Evolutionary conservation across 2,329 filamentous ascomycete species (phyloP).

Genomic region (Ilyonectria sp.): DNA sequence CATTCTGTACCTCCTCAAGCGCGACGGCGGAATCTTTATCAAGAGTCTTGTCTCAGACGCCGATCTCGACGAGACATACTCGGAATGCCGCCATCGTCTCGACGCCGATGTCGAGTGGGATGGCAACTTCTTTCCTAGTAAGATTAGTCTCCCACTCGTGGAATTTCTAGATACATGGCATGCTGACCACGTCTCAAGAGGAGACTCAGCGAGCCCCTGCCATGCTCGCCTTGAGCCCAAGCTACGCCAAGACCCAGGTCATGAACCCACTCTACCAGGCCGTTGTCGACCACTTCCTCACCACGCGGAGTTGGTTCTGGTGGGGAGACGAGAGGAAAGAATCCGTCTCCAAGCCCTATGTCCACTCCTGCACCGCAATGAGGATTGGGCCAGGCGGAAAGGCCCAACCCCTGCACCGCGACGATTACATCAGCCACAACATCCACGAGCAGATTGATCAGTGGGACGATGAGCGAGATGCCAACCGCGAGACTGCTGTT

Average conservation of each 20-base stretch:
- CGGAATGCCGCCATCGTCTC: neutral
- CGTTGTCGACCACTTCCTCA: slow-evolving; percentile 36
- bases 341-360: slow-evolving; percentile 34
- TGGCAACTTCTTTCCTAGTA: slow-evolving; percentile 24
- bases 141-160: neutral
- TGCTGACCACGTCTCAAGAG: slow-evolving; percentile 2
- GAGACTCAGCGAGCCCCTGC: slow-evolving; percentile 32
- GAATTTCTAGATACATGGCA: neutral
- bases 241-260: slow-evolving; percentile 31
- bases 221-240: slow-evolving; percentile 33
- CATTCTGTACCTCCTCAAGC: slow-evolving; percentile 12
- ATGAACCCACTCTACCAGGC: slow-evolving; percentile 36
- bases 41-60: slow-evolving; percentile 3
- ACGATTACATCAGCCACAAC: slow-evolving; percentile 39
- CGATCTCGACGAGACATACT: slow-evolving; percentile 10
- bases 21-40: slow-evolving; percentile 19
- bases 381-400: slow-evolving; percentile 35
- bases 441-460: slow-evolving; percentile 4
- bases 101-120: slow-evolving; percentile 14
- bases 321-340: slow-evolving; percentile 36
- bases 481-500: slow-evolving; percentile 21
- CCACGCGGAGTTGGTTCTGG: slow-evolving; percentile 36
- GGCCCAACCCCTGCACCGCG: slow-evolving; percentile 36
- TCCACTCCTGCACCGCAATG: slow-evolving; percentile 35
- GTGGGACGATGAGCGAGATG: slow-evolving; percentile 25